These are phyloP conservation scores for Suillus hirtellus DNA, from an alignment of 768 basidiomycete species.

Conservation along the genomic window DNA sequence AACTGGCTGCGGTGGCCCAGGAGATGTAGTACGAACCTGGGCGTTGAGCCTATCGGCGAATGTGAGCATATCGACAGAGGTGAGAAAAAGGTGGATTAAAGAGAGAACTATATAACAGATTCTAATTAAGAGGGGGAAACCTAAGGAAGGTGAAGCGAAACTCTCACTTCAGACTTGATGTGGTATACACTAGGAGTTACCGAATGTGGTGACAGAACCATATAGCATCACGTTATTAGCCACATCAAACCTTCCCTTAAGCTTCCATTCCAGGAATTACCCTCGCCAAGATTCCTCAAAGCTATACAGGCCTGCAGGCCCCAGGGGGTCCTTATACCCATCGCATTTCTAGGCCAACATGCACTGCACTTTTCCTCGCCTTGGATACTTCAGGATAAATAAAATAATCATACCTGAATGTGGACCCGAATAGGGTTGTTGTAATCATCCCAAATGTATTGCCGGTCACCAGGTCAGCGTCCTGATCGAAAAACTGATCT, in stretches of 20 bases:
- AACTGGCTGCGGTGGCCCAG: neutral
- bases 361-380: neutral
- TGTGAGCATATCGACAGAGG: constrained; percentile 34
- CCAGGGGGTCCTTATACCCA: neutral
- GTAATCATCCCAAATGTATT: neutral
- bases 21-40: constrained; percentile 29
- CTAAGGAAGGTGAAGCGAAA: constrained; percentile 6
- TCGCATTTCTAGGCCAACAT: neutral
- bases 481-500: neutral
- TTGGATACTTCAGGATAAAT: neutral
- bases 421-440: neutral
- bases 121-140: neutral
- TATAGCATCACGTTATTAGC: neutral
- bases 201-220: neutral
- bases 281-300: neutral
- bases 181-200: neutral
- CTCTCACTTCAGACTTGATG: neutral
- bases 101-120: constrained; percentile 23
- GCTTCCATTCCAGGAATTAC: neutral
- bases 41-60: constrained; percentile 44
- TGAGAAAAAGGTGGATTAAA: constrained; percentile 15
- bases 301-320: neutral
- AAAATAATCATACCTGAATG: neutral
- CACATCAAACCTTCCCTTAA: neutral
- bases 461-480: neutral